Percentiles rank a stretch among this genome's conserved stretches.
These are phyloP conservation scores for Solanum virginianum DNA, from an alignment of 257 asterid genomes.

Conservation along the genomic window DNA sequence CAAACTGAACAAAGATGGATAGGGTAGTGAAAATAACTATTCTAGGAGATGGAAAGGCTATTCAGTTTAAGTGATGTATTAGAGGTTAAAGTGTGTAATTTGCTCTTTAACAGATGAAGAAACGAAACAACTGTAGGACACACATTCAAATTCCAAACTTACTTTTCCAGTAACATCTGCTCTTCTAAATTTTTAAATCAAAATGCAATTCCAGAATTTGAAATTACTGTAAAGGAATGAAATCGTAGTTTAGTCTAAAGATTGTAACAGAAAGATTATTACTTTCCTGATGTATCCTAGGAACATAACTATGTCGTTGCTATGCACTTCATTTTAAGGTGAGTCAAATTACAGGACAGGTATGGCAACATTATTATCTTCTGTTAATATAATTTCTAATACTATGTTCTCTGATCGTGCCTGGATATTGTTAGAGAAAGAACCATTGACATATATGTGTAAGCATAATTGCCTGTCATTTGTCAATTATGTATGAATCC, in stretches of 20 bases:
- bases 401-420: neutral
- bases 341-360: neutral
- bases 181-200: neutral
- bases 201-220: neutral
- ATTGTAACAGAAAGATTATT: neutral
- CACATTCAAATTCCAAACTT: neutral
- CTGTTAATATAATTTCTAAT: neutral
- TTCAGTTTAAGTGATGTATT: neutral
- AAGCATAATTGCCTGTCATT: neutral
- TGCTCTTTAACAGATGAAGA: neutral
- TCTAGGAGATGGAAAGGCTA: neutral
- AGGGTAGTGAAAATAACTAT: neutral
- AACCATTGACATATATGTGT: neutral
- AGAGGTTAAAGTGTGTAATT: neutral
- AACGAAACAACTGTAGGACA: neutral
- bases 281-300: neutral
- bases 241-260: neutral
- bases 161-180: neutral
- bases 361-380: neutral
- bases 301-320: neutral
- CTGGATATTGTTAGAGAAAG: neutral
- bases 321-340: neutral
- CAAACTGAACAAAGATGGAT: neutral
- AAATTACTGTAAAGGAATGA: neutral
- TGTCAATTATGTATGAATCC: neutral